Percentiles rank a stretch among this genome's conserved stretches.
Conservation (phyloP, 352 stramenopile species). For the Pythium dissimile region DNA sequence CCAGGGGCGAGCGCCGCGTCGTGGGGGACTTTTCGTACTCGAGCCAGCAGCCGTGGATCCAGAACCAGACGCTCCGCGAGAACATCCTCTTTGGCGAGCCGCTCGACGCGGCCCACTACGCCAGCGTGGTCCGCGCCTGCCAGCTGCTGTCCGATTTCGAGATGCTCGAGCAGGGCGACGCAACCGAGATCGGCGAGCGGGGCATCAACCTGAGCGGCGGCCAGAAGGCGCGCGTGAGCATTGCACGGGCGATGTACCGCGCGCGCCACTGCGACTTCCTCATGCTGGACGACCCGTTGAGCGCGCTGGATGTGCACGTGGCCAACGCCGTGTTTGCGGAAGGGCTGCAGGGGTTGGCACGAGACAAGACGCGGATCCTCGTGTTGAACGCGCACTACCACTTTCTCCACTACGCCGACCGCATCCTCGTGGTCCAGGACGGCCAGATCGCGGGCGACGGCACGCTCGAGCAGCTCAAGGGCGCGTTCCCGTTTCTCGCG, state of each 20-base stretch:
- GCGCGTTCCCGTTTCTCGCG: constrained; percentile 27
- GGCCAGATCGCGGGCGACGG: constrained; percentile 35
- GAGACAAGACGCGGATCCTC: constrained; percentile 31
- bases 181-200: constrained; percentile 64
- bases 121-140: constrained; percentile 28
- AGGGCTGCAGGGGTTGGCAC: constrained; percentile 28
- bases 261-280: constrained; percentile 43
- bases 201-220: constrained; percentile 86
- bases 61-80: constrained; percentile 84
- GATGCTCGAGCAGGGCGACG: constrained; percentile 46
- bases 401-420: constrained; percentile 34
- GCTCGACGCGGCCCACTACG: constrained; percentile 36
- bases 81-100: constrained; percentile 87
- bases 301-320: constrained; percentile 52
- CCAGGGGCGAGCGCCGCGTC: constrained; percentile 21
- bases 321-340: constrained; percentile 37
- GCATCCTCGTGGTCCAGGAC: constrained; percentile 33
- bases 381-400: constrained; percentile 48
- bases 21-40: constrained; percentile 63
- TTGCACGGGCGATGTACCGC: constrained; percentile 61
- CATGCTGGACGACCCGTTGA: constrained; percentile 65
- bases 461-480: constrained; percentile 19
- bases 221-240: constrained; percentile 66
- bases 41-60: constrained; percentile 90
- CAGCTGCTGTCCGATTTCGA: constrained; percentile 42